phyloP scores from a whole-genome alignment of 345 rosid species.

The Linum usitatissimum region DNA sequence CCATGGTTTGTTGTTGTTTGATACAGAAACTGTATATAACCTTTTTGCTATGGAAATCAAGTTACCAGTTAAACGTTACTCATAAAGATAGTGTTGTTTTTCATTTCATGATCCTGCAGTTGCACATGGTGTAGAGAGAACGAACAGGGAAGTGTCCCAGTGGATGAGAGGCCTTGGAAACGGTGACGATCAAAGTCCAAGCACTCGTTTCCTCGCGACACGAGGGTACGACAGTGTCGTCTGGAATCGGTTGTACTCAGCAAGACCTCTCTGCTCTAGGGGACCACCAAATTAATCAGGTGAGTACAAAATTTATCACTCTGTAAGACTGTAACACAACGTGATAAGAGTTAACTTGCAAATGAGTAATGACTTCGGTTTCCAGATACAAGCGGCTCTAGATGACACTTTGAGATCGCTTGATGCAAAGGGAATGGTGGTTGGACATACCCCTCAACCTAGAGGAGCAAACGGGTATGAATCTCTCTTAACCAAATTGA shows the following conservation, averaged over 20 bases:
- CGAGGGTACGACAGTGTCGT: constrained; percentile 81
- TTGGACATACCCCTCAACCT: constrained; percentile 90
- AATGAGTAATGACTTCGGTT: background rate
- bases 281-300: constrained; percentile 59
- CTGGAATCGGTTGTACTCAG: constrained; percentile 79
- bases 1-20: constrained; percentile 38
- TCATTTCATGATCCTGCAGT: constrained; percentile 39
- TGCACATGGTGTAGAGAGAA: constrained; percentile 74
- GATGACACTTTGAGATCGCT: constrained; percentile 52
- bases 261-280: constrained; percentile 50
- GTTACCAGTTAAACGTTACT: background rate
- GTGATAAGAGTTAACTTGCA: background rate
- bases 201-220: constrained; percentile 67
- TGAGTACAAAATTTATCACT: constrained; percentile 17
- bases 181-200: constrained; percentile 25
- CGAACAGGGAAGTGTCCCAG: constrained; percentile 67
- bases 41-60: background rate
- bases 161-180: constrained; percentile 68
- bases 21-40: constrained; percentile 14
- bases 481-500: background rate
- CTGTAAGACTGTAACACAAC: background rate
- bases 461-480: constrained; percentile 73
- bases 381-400: constrained; percentile 52
- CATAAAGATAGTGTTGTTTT: constrained; percentile 1
- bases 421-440: constrained; percentile 86